Percentiles rank a stretch among this genome's conserved stretches.
These are phyloP conservation scores for Eimeria praecox DNA, from an alignment of 169 alveolate genomes.

Conservation along the genomic window DNA sequence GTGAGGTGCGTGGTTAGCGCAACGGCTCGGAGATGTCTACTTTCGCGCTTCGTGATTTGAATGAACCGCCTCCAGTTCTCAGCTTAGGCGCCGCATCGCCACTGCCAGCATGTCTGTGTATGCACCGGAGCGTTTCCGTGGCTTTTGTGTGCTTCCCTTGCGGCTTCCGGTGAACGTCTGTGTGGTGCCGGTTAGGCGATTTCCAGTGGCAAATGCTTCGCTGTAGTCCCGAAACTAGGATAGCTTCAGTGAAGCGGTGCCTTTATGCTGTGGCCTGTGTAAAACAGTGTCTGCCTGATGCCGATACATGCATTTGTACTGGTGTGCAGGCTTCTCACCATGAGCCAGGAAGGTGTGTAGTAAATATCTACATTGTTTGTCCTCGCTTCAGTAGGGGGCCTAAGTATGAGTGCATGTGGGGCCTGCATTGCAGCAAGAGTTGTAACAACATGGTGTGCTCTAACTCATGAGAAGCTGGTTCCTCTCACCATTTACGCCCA, in stretches of 20 bases:
- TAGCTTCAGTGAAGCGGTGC: neutral
- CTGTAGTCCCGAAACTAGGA: neutral
- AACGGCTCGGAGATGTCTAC: neutral
- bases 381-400: no score
- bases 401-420: no score
- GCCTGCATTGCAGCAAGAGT: no score
- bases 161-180: neutral
- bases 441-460: no score
- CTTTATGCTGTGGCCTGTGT: neutral
- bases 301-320: neutral
- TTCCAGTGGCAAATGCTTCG: neutral
- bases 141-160: neutral
- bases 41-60: neutral
- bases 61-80: neutral
- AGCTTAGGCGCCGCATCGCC: neutral
- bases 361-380: no score
- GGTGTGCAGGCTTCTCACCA: neutral
- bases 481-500: no score
- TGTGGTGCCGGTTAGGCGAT: no score
- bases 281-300: neutral
- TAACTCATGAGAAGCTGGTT: no score
- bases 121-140: neutral
- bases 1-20: neutral
- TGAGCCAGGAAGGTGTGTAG: no score
- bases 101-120: neutral